Evolutionary conservation across 2,329 filamentous ascomycete species (phyloP), one percentile per base, ranked within the genome.

Genomic region (Diplocarpon mali): DNA sequence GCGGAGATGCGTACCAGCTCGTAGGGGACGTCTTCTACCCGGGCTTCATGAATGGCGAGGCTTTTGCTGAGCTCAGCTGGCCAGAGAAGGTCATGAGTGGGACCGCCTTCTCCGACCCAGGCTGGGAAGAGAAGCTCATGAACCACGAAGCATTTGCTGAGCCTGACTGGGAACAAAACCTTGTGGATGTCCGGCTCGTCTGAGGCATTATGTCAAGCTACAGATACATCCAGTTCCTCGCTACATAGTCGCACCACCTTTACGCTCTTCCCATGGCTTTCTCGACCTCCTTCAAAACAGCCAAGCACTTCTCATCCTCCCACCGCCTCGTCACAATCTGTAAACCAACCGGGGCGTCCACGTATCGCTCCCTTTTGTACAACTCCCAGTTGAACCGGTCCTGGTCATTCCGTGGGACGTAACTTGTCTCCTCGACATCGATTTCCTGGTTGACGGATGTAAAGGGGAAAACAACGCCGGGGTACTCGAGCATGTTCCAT

Each of bases 401-500:
- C 15, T 51, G 37, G 50, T 55, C 40, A 50, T 60, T 48, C 55
- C 46, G 54, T 55, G 58, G 40, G 4, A 42, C 46, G 32, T 48
- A 45, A 4, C 37, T 42, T 44, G 51, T 35, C 55, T 52, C 46
- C 27, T 50, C 42, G 8, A 35, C 29, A 44, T 42, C 47, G 40
- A 57, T 35, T 13, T 40, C 24, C 20, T 53, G 44, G 48, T 59
- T 44, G 34, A 60, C 50, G 32, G 46, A 60, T 1, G 57, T 62
- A 1, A 72, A 73, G 0, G 79, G 80, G 56, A 84, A 80, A 0
- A 76, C 69, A 2, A 72, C 62, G 11, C 68, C 70, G 0, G 79
- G 75, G 56, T 81, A 82, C 55, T 85, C 79, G 2, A 85, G 68
- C 35, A 83, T 55, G 57, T 85, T 85, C 76, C 78, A 84, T 47